Percentiles rank a stretch among this genome's conserved stretches.
These are phyloP conservation scores for Annona squamosa DNA, from an alignment of 164 flowering plant species.

Conservation along the genomic window DNA sequence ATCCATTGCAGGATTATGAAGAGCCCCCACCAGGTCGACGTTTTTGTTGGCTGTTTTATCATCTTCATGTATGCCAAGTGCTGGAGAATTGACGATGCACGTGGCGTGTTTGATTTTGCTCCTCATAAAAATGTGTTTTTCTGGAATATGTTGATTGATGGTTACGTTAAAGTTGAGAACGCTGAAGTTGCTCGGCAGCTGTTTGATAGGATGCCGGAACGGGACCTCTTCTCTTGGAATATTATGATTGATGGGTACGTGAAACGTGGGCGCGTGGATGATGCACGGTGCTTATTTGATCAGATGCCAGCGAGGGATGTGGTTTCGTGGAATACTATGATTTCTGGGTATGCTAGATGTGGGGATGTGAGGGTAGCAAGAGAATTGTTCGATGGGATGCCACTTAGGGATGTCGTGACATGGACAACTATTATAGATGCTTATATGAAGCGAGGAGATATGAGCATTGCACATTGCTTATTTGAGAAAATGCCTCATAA, in stretches of 20 bases:
- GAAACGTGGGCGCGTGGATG: constrained; percentile 8
- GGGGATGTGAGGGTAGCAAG: constrained; percentile 5
- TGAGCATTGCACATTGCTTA: constrained; percentile 3
- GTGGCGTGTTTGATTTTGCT: neutral
- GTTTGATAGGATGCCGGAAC: constrained; percentile 11
- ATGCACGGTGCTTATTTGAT: constrained; percentile 7
- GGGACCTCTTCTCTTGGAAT: constrained; percentile 13
- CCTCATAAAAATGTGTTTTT: neutral
- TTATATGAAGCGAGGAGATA: neutral
- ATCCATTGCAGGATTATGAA: constrained; percentile 9
- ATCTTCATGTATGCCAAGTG: constrained; percentile 6
- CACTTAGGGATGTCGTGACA: constrained; percentile 7
- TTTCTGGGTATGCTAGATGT: constrained; percentile 10
- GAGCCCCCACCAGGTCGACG: constrained; percentile 9
- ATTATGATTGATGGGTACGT: constrained; percentile 8
- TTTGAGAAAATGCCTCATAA: constrained; percentile 12
- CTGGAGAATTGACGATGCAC: constrained; percentile 2
- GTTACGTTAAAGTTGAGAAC: constrained; percentile 7
- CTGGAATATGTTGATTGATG: constrained; percentile 16
- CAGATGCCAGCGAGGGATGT: constrained; percentile 10
- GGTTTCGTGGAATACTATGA: constrained; percentile 13
- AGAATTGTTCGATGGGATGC: constrained; percentile 11
- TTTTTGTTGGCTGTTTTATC: constrained; percentile 5
- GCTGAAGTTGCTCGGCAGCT: neutral
- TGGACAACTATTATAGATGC: constrained; percentile 10